Percentiles rank a stretch among this genome's conserved stretches.
phyloP scores from a whole-genome alignment of 1,139 yeast genomes.

The Magnusiomyces suaveolens region DNA sequence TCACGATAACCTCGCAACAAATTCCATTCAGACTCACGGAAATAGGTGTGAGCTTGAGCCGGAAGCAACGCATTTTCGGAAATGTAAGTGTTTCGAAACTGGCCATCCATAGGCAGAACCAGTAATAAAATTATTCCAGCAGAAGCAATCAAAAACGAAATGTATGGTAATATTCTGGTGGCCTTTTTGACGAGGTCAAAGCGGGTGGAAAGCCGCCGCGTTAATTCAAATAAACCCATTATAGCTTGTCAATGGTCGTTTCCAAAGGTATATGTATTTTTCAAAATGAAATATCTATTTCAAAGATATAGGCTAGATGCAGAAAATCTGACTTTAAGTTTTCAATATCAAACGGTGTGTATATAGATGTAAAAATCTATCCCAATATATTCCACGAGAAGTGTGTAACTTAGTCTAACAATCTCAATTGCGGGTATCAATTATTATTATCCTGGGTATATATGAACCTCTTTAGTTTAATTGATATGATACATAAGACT shows the following conservation, averaged over 20 bases:
- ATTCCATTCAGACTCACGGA: constrained; percentile 93
- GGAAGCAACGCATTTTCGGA: constrained; percentile 97
- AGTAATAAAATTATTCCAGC: constrained; percentile 59
- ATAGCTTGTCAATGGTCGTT: not conserved
- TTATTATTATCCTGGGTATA: too few species aligned
- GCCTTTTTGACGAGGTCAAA: constrained; percentile 26
- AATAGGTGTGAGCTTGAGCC: constrained; percentile 86
- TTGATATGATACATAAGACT: too few species aligned
- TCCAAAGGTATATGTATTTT: not conserved
- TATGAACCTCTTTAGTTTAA: too few species aligned
- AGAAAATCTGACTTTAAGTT: not conserved
- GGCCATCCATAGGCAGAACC: constrained; percentile 70
- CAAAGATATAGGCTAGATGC: not conserved
- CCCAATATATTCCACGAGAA: not conserved
- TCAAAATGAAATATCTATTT: not conserved
- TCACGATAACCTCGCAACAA: constrained; percentile 74
- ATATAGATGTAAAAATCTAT: not conserved
- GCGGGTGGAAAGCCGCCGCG: constrained; percentile 26
- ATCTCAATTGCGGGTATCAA: too few species aligned
- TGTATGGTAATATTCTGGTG: constrained; percentile 40
- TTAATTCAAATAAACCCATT: constrained; percentile 34
- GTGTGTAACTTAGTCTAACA: not conserved
- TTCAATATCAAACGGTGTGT: not conserved
- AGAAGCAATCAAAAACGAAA: constrained; percentile 53
- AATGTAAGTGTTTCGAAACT: constrained; percentile 71